Evolutionary conservation across 2,329 filamentous ascomycete species (phyloP).

Genomic region (Claviceps maximensis): DNA sequence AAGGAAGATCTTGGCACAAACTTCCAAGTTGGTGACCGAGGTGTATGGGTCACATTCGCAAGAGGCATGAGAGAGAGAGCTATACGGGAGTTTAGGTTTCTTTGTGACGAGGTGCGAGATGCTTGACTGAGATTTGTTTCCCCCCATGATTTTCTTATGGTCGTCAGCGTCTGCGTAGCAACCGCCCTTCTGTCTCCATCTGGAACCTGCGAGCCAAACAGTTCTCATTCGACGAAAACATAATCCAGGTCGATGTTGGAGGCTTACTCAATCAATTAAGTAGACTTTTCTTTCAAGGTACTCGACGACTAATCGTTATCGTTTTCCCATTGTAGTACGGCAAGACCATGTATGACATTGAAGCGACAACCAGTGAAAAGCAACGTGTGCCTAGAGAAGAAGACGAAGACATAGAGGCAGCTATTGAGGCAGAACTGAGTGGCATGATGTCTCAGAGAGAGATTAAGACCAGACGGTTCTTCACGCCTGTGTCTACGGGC

Average conservation of each 20-base stretch:
- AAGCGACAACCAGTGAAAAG: conserved; percentile 20
- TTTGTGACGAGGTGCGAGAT: conserved; percentile 50
- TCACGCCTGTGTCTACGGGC: conserved; percentile 39
- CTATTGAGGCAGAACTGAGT: conserved; percentile 59
- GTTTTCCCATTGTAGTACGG: conserved; percentile 45
- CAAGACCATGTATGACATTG: conserved; percentile 44
- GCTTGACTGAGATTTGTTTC: not conserved
- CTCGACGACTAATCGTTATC: not conserved
- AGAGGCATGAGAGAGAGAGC: conserved; percentile 59
- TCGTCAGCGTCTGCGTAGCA: not conserved
- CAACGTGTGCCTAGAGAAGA: conserved; percentile 29
- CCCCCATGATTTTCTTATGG: not conserved
- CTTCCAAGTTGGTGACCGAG: conserved; percentile 55
- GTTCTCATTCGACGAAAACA: not conserved
- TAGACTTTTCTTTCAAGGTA: not conserved
- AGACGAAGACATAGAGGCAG: conserved; percentile 55
- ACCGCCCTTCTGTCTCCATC: not conserved
- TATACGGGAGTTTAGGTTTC: conserved; percentile 48
- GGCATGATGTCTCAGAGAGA: conserved; percentile 37
- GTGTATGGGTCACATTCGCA: conserved; percentile 68
- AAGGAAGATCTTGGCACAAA: conserved; percentile 28
- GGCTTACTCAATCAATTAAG: not conserved
- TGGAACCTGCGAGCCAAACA: not conserved
- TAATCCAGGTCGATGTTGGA: not conserved
- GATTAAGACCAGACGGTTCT: conserved; percentile 30